A percentile compares a stretch with the other conserved stretches of the same genome.
Evolutionary conservation across 2,329 filamentous ascomycete species (phyloP).

Genomic region (Dactylonectria estremocensis): DNA sequence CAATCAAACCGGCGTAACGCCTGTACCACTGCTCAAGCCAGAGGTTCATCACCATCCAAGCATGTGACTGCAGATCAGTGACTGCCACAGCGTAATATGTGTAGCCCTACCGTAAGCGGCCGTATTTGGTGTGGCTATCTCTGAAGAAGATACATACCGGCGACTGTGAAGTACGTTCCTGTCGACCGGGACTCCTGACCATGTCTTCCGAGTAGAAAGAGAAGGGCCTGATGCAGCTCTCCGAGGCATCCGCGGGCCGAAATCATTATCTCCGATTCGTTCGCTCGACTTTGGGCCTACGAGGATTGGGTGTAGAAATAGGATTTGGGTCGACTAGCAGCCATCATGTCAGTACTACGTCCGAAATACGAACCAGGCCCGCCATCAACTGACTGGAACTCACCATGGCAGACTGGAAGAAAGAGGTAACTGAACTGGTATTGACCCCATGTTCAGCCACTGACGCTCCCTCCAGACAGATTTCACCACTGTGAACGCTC

Average conservation of each 20-base stretch:
- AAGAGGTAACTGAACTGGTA: neutral
- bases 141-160: neutral
- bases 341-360: neutral
- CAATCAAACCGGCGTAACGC: no score
- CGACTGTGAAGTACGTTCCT: neutral
- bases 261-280: neutral
- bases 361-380: neutral
- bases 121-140: neutral
- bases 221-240: neutral
- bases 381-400: neutral
- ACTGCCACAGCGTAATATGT: no score
- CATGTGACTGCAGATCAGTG: no score
- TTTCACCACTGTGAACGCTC: slow-evolving; percentile 9
- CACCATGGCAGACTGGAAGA: slow-evolving; percentile 16
- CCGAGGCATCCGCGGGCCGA: neutral
- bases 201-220: neutral
- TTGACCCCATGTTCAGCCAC: neutral
- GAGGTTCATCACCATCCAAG: no score
- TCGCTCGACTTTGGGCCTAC: neutral
- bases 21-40: no score
- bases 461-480: neutral
- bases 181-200: neutral
- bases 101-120: no score
- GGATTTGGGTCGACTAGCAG: neutral
- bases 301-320: neutral